Conservation (phyloP, 805 yeast genomes). For the Wickerhamomyces subpelliculosus region DNA sequence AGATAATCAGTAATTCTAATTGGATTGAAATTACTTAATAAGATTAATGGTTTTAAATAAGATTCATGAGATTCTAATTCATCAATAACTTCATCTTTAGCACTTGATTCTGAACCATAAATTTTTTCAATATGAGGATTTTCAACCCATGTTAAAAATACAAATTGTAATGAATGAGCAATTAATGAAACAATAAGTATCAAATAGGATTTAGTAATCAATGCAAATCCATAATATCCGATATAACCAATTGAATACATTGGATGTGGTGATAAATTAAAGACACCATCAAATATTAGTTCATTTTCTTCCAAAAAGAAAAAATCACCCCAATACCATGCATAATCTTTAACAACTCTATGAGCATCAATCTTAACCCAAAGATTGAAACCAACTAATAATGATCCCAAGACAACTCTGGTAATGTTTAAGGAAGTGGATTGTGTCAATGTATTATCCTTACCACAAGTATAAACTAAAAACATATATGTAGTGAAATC, state of each 20-base stretch:
- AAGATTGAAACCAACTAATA: constrained; percentile 61
- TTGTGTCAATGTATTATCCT: constrained; percentile 33
- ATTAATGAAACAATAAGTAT: constrained; percentile 60
- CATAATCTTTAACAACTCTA: constrained; percentile 80
- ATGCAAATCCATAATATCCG: constrained; percentile 80
- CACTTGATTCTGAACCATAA: constrained; percentile 42
- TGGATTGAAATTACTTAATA: constrained; percentile 54
- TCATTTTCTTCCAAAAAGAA: constrained; percentile 69
- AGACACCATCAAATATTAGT: constrained; percentile 80
- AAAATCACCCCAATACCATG: constrained; percentile 96
- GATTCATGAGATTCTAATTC: constrained; percentile 28
- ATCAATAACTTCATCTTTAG: constrained; percentile 26
- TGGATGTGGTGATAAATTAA: constrained; percentile 87
- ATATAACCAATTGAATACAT: constrained; percentile 88
- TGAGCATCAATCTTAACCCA: constrained; percentile 89
- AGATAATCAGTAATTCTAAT: constrained; percentile 59
- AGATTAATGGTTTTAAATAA: constrained; percentile 51
- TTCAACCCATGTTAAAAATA: constrained; percentile 67
- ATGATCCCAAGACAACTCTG: constrained; percentile 52
- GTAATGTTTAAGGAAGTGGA: constrained; percentile 35
- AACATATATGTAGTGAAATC: constrained; percentile 73
- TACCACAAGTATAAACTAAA: constrained; percentile 36
- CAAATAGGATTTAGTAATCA: constrained; percentile 67
- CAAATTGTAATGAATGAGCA: constrained; percentile 75
- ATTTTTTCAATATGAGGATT: constrained; percentile 84